Base-by-base conservation (phyloP, 2,329 filamentous ascomycete species). In the Cladophialophora immunda region DNA sequence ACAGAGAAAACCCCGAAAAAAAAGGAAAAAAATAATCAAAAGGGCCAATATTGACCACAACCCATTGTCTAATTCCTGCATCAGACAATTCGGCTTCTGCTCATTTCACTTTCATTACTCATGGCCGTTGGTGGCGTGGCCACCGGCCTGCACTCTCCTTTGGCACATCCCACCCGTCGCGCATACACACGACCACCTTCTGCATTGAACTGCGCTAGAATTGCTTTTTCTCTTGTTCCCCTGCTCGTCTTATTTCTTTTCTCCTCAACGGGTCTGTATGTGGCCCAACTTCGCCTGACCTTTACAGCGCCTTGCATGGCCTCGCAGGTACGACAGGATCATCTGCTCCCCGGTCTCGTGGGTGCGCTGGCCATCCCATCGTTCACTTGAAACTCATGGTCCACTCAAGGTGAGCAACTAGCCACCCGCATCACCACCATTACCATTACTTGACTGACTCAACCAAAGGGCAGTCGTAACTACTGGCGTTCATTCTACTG, bases 11-110 rank as follows among this genome's bases (percentile, higher is more conserved):
- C 30, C 58, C 58, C 25, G 50, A 36, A 50, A 50, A 50, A 50
- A 50, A 50, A 50, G 22, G 36, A 36, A 61, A 53, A 53, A 61
- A 29, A 61, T 61, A 29, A 61, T 61, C 45, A 32, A 30, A 61
- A 61, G 38, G 47, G 27, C 58, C 34, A 50, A 22, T 25, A 50
- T 52, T 59, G 57, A 52, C 57, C 47, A 25, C 17, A 41, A 29
- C 53, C 27, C 30, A 34, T 45, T 55, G 27, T 34, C n/a, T 15
- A 25, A 19, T 45, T 19, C 38, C 38, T 45, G 38, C 17, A 45
- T 19, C 38, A 45, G 38, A n/a, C 38, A 45, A n/a, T 41, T 41
- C 15, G n/a, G 38, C 47, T 53, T 47, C 32, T 53, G 27, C 30
- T 25, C 19, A 3, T 47, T 22, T 19, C 29, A 3, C 17, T 52